Conservation (phyloP, 2,329 filamentous ascomycete species). For the Geosmithia morbida region DNA sequence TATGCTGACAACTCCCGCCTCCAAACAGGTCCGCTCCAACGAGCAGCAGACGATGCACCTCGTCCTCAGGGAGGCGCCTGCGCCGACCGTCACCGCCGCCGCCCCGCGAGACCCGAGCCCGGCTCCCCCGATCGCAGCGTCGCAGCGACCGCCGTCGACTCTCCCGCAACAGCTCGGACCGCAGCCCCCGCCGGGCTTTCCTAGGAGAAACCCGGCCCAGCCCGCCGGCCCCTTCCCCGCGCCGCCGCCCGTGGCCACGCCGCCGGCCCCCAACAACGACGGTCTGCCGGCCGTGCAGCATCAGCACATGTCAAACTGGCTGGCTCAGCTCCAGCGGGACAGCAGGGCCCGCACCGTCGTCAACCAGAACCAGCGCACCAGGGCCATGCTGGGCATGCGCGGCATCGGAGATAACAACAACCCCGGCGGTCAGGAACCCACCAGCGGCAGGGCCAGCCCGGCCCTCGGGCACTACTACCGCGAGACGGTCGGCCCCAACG, state of each 20-base stretch:
- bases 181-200: slow-evolving; percentile 12
- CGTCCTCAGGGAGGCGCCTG: slow-evolving; percentile 27
- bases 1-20: not conserved
- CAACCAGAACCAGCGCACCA: slow-evolving; percentile 26
- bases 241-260: slow-evolving; percentile 5
- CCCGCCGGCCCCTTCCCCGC: slow-evolving; percentile 13
- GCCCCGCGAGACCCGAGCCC: slow-evolving; percentile 13
- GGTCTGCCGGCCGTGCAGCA: slow-evolving; percentile 7
- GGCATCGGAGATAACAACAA: slow-evolving; percentile 18
- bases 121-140: slow-evolving; percentile 3
- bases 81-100: slow-evolving; percentile 7
- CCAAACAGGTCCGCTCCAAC: slow-evolving; percentile 22
- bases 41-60: slow-evolving; percentile 39
- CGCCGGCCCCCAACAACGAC: slow-evolving; percentile 2
- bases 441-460: slow-evolving; percentile 14
- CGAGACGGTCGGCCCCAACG: slow-evolving; percentile 16
- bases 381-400: slow-evolving; percentile 23
- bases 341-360: slow-evolving; percentile 24
- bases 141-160: slow-evolving; percentile 3
- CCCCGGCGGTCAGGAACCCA: not conserved
- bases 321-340: slow-evolving; percentile 32
- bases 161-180: slow-evolving; percentile 9
- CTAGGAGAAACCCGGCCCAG: slow-evolving; percentile 14
- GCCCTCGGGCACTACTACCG: slow-evolving; percentile 16
- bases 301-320: slow-evolving; percentile 27